phyloP scores from a whole-genome alignment of 768 basidiomycete genomes.

The Kwoniella pini region DNA sequence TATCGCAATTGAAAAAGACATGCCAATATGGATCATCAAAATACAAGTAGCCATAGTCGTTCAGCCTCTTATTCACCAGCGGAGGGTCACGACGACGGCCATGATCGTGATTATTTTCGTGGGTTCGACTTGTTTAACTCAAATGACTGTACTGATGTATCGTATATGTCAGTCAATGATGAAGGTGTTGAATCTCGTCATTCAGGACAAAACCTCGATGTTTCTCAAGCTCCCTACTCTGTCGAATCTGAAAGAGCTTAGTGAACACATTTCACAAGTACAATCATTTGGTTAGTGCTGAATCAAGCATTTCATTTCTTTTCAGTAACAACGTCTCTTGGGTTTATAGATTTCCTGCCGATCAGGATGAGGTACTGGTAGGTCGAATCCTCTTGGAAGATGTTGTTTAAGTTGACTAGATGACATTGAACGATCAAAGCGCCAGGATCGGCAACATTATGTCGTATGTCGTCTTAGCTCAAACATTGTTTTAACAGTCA shows the following conservation, averaged over 20 bases:
- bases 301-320: background rate
- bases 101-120: background rate
- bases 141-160: background rate
- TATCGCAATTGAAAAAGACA: no score
- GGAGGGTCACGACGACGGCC: no score
- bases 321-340: slow-evolving; percentile 18
- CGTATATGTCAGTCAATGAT: background rate
- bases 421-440: background rate
- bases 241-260: slow-evolving; percentile 16
- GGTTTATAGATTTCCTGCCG: slow-evolving; percentile 22
- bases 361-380: slow-evolving; percentile 24
- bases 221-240: slow-evolving; percentile 10
- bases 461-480: slow-evolving; percentile 7
- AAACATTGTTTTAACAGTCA: background rate
- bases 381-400: background rate
- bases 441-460: slow-evolving; percentile 22
- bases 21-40: no score
- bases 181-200: slow-evolving; percentile 10
- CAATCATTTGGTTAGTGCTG: no score
- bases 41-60: no score
- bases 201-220: slow-evolving; percentile 1
- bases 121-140: background rate
- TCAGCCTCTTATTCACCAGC: no score
- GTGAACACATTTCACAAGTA: slow-evolving; percentile 4
- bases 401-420: background rate